Conservation (phyloP, 2,329 filamentous ascomycete species). For the Colletotrichum costaricense region DNA sequence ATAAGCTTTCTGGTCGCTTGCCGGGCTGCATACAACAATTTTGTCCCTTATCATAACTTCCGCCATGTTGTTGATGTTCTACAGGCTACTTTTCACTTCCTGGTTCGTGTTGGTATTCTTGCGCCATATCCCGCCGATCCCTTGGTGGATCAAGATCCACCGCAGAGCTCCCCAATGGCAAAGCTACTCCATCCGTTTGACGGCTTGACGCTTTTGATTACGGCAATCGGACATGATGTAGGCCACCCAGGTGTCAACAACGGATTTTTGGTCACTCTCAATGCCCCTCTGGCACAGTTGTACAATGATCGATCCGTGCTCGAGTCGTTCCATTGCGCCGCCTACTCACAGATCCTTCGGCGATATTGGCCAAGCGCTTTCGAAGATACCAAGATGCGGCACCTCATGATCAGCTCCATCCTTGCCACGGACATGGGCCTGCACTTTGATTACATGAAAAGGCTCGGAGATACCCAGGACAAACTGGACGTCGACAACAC, state of each 20-base stretch:
- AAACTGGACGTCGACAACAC: conserved; percentile 76
- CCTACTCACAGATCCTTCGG: conserved; percentile 94
- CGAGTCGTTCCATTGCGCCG: conserved; percentile 97
- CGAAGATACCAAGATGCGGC: conserved; percentile 81
- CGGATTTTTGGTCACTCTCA: conserved; percentile 90
- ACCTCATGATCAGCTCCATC: conserved; percentile 97
- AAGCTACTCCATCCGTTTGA: conserved; percentile 86
- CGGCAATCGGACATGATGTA: conserved; percentile 97
- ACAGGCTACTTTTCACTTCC: conserved; percentile 91
- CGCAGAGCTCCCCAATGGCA: conserved; percentile 73
- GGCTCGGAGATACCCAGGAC: conserved; percentile 82
- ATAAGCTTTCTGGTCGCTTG: conserved; percentile 89
- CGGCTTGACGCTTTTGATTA: conserved; percentile 87
- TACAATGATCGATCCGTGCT: conserved; percentile 98
- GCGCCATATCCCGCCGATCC: conserved; percentile 68
- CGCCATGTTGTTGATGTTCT: conserved; percentile 96
- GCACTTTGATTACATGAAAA: conserved; percentile 97
- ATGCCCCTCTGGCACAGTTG: conserved; percentile 91
- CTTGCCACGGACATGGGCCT: conserved; percentile 97
- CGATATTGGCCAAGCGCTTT: conserved; percentile 91
- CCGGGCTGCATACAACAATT: conserved; percentile 93
- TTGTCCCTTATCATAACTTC: conserved; percentile 98
- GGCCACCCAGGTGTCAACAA: conserved; percentile 99
- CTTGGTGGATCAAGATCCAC: conserved; percentile 39
- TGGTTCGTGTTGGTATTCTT: conserved; percentile 82